These are phyloP conservation scores for Serendipita vermifera DNA, from an alignment of 768 basidiomycete genomes.

Conservation along the genomic window DNA sequence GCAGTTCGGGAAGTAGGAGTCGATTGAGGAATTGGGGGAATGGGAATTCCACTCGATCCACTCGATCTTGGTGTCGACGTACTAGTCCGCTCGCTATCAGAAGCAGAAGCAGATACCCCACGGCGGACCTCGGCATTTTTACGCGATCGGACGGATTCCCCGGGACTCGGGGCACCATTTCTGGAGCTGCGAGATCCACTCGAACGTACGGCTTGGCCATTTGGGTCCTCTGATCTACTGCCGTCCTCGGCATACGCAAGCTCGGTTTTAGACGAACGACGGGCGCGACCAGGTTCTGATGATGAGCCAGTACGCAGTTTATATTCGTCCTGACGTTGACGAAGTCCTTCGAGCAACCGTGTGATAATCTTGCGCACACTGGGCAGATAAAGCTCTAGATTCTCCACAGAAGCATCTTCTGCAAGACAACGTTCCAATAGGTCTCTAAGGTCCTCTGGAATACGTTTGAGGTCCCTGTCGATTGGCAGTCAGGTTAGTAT, in stretches of 20 bases:
- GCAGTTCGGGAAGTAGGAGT: background rate
- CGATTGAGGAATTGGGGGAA: background rate
- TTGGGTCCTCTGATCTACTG: background rate
- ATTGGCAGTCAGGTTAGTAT: background rate
- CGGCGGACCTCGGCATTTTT: background rate
- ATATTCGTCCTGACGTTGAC: constrained; percentile 81
- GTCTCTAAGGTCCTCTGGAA: constrained; percentile 78
- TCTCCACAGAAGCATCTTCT: constrained; percentile 76
- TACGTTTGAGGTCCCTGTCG: constrained; percentile 66
- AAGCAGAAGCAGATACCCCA: background rate
- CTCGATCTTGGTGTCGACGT: background rate
- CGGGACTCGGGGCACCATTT: background rate
- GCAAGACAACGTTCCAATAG: constrained; percentile 86
- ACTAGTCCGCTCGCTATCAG: background rate
- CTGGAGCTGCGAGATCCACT: background rate
- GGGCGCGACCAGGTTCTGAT: constrained; percentile 42
- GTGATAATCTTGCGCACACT: constrained; percentile 88
- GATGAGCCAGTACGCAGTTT: constrained; percentile 49
- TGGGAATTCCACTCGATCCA: constrained; percentile 1
- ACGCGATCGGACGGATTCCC: background rate
- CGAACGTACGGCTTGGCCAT: background rate
- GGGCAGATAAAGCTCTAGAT: constrained; percentile 80
- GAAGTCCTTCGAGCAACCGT: constrained; percentile 81
- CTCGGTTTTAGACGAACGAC: constrained; percentile 30
- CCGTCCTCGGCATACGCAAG: background rate